A percentile compares a stretch with the other conserved stretches of the same genome.
Conservation (phyloP, 2,329 filamentous ascomycete species). For the Penicillium glabrum region DNA sequence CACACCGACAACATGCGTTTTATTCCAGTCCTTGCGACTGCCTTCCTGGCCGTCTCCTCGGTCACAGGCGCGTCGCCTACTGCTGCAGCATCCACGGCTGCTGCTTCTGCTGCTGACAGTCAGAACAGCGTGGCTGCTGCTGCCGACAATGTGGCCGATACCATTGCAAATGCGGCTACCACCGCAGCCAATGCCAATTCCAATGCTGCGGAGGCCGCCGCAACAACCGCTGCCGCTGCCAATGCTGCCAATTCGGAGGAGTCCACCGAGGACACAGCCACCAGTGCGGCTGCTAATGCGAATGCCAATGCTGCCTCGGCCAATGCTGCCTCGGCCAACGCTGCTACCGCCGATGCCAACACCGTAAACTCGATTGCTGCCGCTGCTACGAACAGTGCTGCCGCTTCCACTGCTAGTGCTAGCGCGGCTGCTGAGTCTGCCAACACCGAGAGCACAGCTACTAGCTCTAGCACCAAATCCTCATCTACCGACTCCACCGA, state of each 20-base stretch:
- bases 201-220: neutral
- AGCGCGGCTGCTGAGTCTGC: neutral
- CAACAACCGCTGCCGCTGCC: neutral
- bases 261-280: neutral
- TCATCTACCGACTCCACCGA: slow-evolving; percentile 2
- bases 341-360: slow-evolving; percentile 3
- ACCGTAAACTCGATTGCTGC: slow-evolving; percentile 3
- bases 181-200: neutral
- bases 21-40: slow-evolving; percentile 22
- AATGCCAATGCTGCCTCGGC: slow-evolving; percentile 1
- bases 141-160: neutral
- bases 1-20: slow-evolving; percentile 22
- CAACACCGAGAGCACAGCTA: slow-evolving; percentile 6
- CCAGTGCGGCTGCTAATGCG: slow-evolving; percentile 5
- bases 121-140: slow-evolving; percentile 1
- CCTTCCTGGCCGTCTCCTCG: slow-evolving; percentile 18
- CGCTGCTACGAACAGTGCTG: neutral
- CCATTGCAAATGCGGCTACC: neutral
- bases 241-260: neutral
- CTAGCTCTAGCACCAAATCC: slow-evolving; percentile 9
- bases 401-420: neutral
- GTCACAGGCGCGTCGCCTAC: slow-evolving; percentile 20
- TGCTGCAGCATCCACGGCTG: slow-evolving; percentile 8
- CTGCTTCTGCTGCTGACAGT: neutral
- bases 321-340: neutral